Evolutionary conservation across 495 filamentous ascomycete genomes (phyloP).

Genomic region (Xylaria venustula): DNA sequence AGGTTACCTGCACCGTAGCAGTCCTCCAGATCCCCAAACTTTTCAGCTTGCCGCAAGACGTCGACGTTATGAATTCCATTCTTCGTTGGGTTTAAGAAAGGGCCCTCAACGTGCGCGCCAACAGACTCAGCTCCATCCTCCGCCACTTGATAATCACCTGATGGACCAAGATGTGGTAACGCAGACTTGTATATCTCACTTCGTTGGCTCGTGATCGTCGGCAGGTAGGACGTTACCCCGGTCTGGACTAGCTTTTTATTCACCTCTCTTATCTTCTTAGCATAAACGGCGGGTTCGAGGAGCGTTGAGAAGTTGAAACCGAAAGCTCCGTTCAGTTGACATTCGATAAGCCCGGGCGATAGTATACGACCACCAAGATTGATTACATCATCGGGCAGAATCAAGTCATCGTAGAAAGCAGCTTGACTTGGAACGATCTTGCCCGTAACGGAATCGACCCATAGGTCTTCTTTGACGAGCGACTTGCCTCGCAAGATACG

Average conservation of each 20-base stretch:
- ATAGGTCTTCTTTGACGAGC: slow-evolving; percentile 71
- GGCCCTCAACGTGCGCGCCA: slow-evolving; percentile 82
- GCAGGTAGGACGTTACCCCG: slow-evolving; percentile 81
- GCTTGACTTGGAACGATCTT: slow-evolving; percentile 74
- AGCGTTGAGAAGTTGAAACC: slow-evolving; percentile 82
- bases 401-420: slow-evolving; percentile 69
- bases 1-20: slow-evolving; percentile 72
- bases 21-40: slow-evolving; percentile 56
- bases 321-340: slow-evolving; percentile 81
- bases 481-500: slow-evolving; percentile 61
- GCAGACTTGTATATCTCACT: slow-evolving; percentile 71
- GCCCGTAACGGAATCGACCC: slow-evolving; percentile 72
- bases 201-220: slow-evolving; percentile 69
- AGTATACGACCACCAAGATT: slow-evolving; percentile 77
- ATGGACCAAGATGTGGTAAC: slow-evolving; percentile 71
- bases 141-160: slow-evolving; percentile 48
- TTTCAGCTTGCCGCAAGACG: slow-evolving; percentile 57
- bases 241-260: slow-evolving; percentile 68
- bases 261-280: slow-evolving; percentile 61
- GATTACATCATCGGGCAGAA: slow-evolving; percentile 58
- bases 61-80: slow-evolving; percentile 71
- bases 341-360: slow-evolving; percentile 79
- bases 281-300: slow-evolving; percentile 65
- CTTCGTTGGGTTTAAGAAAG: slow-evolving; percentile 69
- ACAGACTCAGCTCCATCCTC: slow-evolving; percentile 74